These are phyloP conservation scores for Cnidoscolus chayamansa DNA, from an alignment of 441 rosid species.

Conservation along the genomic window DNA sequence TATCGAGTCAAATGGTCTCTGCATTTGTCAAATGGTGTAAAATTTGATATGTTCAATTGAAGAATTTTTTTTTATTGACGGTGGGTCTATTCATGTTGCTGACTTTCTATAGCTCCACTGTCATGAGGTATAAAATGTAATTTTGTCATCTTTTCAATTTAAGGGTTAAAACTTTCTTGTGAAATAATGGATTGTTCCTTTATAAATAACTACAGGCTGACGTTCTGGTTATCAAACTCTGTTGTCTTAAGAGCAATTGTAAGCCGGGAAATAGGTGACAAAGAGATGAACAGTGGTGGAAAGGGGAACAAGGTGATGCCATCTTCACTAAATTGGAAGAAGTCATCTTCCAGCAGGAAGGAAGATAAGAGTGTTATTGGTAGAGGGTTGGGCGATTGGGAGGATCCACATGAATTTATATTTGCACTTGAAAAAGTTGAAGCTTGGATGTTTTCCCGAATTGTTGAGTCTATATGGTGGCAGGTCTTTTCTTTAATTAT, in stretches of 20 bases:
- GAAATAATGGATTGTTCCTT: slow-evolving; percentile 11
- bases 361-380: slow-evolving; percentile 25
- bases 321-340: slow-evolving; percentile 60
- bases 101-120: not conserved
- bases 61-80: not conserved
- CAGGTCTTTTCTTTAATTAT: slow-evolving; percentile 48
- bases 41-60: not conserved
- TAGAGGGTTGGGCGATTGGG: slow-evolving; percentile 48
- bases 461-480: slow-evolving; percentile 98
- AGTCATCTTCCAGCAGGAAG: slow-evolving; percentile 41
- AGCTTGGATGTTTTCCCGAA: slow-evolving; percentile 91
- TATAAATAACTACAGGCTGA: slow-evolving; percentile 54
- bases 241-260: slow-evolving; percentile 70
- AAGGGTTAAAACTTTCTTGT: not conserved
- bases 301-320: slow-evolving; percentile 38
- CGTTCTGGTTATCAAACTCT: slow-evolving; percentile 89
- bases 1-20: not conserved
- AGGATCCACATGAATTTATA: slow-evolving; percentile 50
- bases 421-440: slow-evolving; percentile 80
- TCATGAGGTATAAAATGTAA: not conserved
- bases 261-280: slow-evolving; percentile 42
- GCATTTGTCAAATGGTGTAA: not conserved
- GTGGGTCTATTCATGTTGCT: not conserved
- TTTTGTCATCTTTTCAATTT: not conserved
- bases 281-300: slow-evolving; percentile 38